A percentile compares a stretch with the other conserved stretches of the same genome.
phyloP scores from a whole-genome alignment of 352 stramenopile species.

The Globisporangium polare region DNA sequence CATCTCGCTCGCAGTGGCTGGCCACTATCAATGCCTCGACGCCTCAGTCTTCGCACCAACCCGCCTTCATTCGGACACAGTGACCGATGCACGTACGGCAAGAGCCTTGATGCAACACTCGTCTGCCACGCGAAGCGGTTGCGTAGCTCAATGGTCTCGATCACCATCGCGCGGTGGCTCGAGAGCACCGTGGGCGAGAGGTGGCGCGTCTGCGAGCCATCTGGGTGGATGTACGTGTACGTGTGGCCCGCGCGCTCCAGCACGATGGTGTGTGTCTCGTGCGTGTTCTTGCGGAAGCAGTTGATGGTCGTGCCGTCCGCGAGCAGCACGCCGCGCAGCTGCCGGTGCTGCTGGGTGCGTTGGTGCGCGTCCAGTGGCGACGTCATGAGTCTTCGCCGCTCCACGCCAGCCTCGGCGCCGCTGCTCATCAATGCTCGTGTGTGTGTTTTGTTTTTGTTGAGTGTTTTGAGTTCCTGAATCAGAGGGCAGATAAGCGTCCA shows the following conservation, averaged over 20 bases:
- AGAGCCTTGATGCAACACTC: not conserved
- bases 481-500: not conserved
- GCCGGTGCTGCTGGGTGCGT: not conserved
- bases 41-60: not conserved
- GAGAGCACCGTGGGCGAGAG: conserved; percentile 54
- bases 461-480: not conserved
- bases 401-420: not conserved
- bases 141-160: conserved; percentile 41
- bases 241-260: conserved; percentile 52
- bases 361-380: not conserved
- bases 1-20: conserved; percentile 28
- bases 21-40: not conserved
- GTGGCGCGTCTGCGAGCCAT: conserved; percentile 46
- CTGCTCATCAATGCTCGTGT: conserved; percentile 1
- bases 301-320: conserved; percentile 42
- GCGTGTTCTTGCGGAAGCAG: conserved; percentile 34
- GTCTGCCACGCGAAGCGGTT: conserved; percentile 42
- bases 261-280: conserved; percentile 61
- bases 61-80: conserved; percentile 7
- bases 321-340: conserved; percentile 46
- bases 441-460: not conserved
- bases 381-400: not conserved
- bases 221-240: conserved; percentile 53
- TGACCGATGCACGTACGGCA: conserved; percentile 43
- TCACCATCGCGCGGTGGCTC: conserved; percentile 36